phyloP scores from a whole-genome alignment of 2,329 filamentous ascomycete species.

The Pyrenochaeta sp. region DNA sequence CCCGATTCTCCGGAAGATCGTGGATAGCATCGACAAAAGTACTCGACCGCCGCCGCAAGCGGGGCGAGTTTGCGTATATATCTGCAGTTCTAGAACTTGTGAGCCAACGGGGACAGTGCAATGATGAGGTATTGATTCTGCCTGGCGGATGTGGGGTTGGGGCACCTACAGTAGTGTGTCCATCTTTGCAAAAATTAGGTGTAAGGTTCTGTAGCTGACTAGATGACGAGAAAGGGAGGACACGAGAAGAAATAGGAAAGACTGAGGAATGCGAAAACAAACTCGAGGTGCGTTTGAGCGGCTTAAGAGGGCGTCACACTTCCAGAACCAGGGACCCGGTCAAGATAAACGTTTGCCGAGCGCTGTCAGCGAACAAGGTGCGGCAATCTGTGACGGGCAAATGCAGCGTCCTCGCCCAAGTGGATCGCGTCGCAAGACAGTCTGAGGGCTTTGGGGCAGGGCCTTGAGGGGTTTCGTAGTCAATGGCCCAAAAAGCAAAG shows the following conservation, averaged over 20 bases:
- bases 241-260: conserved; percentile 7
- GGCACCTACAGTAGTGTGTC: conserved; percentile 69
- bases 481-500: conserved; percentile 22
- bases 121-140: conserved; percentile 12
- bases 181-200: conserved; percentile 53
- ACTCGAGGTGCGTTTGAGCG: conserved; percentile 21
- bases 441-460: conserved; percentile 9
- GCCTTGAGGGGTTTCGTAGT: conserved; percentile 11
- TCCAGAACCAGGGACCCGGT: conserved; percentile 21
- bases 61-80: conserved; percentile 87
- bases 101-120: conserved; percentile 18
- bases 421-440: conserved; percentile 19
- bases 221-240: conserved; percentile 10
- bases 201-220: conserved; percentile 7
- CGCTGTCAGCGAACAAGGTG: conserved; percentile 26
- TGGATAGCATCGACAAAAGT: conserved; percentile 98
- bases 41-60: conserved; percentile 90
- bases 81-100: conserved; percentile 76
- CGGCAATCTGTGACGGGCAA: conserved; percentile 18
- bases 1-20: conserved; percentile 82
- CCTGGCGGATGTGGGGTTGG: conserved; percentile 25
- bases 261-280: conserved; percentile 9
- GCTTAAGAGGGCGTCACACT: conserved; percentile 21
- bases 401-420: conserved; percentile 9
- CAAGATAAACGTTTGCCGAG: conserved; percentile 30